Evolutionary conservation across 192 early-diverging fungal genomes (phyloP).

Genomic region (Coemansia umbellata): DNA sequence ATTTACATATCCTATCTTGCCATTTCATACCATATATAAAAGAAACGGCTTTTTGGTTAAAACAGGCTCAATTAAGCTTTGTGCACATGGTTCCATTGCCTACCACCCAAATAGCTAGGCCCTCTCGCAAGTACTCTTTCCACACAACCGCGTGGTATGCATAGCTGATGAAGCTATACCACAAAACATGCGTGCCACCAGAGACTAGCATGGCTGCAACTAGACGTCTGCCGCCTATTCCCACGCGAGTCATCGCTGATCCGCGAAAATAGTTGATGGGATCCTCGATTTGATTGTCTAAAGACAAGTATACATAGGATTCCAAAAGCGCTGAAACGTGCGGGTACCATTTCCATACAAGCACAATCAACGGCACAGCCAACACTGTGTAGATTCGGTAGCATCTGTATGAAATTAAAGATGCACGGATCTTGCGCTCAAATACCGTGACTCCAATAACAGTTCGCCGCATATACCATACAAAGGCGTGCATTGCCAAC

Average conservation of each 20-base stretch:
- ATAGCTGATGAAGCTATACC: constrained; percentile 56
- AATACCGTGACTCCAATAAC: constrained; percentile 47
- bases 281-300: too few relatives aligned
- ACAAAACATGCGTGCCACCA: constrained; percentile 39
- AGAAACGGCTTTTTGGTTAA: too few relatives aligned
- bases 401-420: constrained; percentile 18
- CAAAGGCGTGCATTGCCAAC: constrained; percentile 39
- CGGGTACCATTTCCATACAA: constrained; percentile 43
- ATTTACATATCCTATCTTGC: too few relatives aligned
- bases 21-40: too few relatives aligned
- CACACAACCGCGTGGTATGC: constrained; percentile 50
- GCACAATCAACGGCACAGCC: constrained; percentile 24
- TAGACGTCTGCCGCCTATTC: constrained; percentile 15
- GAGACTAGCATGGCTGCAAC: constrained; percentile 25
- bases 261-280: too few relatives aligned
- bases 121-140: constrained; percentile 46
- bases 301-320: too few relatives aligned
- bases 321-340: neutral
- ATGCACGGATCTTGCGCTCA: constrained; percentile 37
- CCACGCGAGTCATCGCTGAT: constrained; percentile 6
- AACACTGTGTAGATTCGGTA: constrained; percentile 46
- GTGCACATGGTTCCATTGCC: constrained; percentile 37
- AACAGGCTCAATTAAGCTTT: constrained; percentile 30
- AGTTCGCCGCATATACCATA: constrained; percentile 47
- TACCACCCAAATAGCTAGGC: constrained; percentile 45